Conservation (phyloP, 129 eudicot species). For the Kitagawia praeruptora region DNA sequence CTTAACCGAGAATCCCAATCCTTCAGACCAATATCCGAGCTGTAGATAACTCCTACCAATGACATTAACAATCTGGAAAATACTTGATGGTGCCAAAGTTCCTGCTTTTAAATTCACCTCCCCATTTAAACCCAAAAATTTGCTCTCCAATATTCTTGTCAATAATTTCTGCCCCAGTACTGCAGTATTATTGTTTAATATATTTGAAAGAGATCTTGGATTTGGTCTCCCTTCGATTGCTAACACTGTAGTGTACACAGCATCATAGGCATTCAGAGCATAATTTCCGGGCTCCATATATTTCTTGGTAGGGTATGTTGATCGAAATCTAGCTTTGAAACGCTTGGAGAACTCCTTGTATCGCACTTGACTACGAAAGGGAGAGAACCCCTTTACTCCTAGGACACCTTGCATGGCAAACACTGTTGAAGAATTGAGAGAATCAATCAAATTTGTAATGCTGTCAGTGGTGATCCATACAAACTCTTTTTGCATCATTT, state of each 20-base stretch:
- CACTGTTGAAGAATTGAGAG: background rate
- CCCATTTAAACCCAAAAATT: background rate
- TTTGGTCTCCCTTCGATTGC: background rate
- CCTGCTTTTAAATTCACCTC: background rate
- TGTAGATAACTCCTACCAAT: background rate
- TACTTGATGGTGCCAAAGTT: constrained; percentile 3
- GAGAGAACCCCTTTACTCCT: background rate
- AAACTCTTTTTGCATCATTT: background rate
- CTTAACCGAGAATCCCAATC: background rate
- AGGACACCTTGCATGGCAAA: constrained; percentile 5
- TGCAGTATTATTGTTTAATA: background rate
- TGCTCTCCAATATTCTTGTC: background rate
- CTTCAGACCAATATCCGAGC: background rate
- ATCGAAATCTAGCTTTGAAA: background rate
- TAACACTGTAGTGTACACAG: background rate
- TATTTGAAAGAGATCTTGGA: background rate
- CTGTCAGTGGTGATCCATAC: background rate
- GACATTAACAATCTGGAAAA: constrained; percentile 5
- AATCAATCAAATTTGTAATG: background rate
- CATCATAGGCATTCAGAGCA: constrained; percentile 9
- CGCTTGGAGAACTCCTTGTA: background rate
- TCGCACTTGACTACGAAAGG: background rate
- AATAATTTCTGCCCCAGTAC: constrained; percentile 1
- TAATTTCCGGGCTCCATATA: background rate
- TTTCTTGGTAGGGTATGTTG: background rate